Evolutionary conservation across 2,329 filamentous ascomycete genomes (phyloP).

Genomic region (Aspergillus oerlinghausenensis): DNA sequence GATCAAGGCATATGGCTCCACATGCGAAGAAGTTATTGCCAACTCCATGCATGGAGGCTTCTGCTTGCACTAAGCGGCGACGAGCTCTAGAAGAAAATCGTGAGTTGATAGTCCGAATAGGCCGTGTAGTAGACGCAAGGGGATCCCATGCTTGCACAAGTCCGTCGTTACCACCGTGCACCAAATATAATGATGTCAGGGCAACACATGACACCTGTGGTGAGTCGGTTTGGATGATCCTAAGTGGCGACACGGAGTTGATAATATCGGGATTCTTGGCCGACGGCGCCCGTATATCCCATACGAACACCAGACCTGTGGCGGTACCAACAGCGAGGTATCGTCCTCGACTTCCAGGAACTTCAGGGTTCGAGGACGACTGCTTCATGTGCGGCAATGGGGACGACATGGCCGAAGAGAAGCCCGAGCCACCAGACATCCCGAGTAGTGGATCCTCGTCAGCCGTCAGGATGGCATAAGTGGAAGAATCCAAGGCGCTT

Average conservation of each 20-base stretch:
- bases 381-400: conserved; percentile 48
- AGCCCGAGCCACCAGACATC: conserved; percentile 51
- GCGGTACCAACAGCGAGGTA: conserved; percentile 78
- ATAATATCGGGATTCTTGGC: conserved; percentile 51
- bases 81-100: conserved; percentile 77
- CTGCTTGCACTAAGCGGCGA: conserved; percentile 65
- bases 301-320: conserved; percentile 70
- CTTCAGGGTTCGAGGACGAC: conserved; percentile 48
- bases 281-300: conserved; percentile 71
- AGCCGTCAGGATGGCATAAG: conserved; percentile 63
- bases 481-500: conserved; percentile 68
- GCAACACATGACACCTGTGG: conserved; percentile 80
- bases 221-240: conserved; percentile 83
- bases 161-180: conserved; percentile 91
- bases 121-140: conserved; percentile 71
- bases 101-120: conserved; percentile 81
- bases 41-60: conserved; percentile 62
- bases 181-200: conserved; percentile 77
- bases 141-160: conserved; percentile 96
- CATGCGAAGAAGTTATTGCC: conserved; percentile 76
- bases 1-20: conserved; percentile 79
- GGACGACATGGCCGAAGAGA: conserved; percentile 52
- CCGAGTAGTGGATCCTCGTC: conserved; percentile 72
- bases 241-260: conserved; percentile 65
- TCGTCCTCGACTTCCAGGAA: conserved; percentile 80